Evolutionary conservation across 2,329 filamentous ascomycete species (phyloP).

Genomic region (Camillea tinctor): DNA sequence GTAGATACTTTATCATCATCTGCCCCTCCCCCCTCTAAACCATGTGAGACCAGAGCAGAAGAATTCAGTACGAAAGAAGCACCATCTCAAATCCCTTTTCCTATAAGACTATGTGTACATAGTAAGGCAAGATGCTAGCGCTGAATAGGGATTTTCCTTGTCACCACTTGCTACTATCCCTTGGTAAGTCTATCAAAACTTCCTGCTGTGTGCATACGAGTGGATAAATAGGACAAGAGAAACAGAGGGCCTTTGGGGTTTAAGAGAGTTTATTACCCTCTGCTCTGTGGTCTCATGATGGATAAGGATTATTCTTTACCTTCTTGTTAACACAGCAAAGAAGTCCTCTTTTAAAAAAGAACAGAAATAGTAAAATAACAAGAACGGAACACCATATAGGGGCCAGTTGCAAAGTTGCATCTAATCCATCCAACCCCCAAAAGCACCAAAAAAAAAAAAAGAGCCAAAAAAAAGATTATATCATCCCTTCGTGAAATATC

Average conservation of each 20-base stretch:
- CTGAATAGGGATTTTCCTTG: background rate
- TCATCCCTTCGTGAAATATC: background rate
- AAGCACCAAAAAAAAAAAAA: background rate
- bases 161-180: background rate
- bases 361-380: too few species aligned
- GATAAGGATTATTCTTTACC: background rate
- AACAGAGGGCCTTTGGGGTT: too few species aligned
- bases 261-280: background rate
- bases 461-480: background rate
- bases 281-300: background rate
- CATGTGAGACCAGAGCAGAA: background rate
- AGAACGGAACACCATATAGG: background rate
- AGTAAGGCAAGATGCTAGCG: background rate
- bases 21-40: background rate
- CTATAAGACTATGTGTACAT: background rate
- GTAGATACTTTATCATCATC: background rate
- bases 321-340: background rate
- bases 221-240: background rate
- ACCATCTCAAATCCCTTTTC: background rate
- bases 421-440: background rate
- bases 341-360: background rate
- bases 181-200: background rate
- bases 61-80: background rate
- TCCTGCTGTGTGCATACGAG: background rate
- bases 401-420: too few species aligned